A percentile compares a stretch with the other conserved stretches of the same genome.
These are phyloP conservation scores for Xanthoconium purpureum DNA, from an alignment of 768 basidiomycete species.

Conservation along the genomic window DNA sequence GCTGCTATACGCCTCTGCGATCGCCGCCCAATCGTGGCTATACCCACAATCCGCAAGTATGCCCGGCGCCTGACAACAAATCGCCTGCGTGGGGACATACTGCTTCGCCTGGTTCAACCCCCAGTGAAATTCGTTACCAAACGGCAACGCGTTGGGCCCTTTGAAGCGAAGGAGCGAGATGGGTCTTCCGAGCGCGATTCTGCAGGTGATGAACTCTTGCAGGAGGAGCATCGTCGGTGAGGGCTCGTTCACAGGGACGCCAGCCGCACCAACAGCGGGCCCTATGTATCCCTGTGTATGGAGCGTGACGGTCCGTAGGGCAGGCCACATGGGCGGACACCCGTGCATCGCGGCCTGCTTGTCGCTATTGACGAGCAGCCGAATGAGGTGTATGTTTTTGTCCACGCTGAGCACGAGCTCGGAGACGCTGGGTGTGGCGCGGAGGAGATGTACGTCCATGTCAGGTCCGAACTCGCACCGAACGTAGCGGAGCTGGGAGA, in stretches of 20 bases:
- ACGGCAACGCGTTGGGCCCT: conserved; percentile 28
- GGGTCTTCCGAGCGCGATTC: conserved; percentile 22
- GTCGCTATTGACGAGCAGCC: conserved; percentile 34
- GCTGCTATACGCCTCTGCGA: conserved; percentile 30
- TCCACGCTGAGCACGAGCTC: conserved; percentile 33
- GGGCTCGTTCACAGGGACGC: conserved; percentile 29
- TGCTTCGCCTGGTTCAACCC: conserved; percentile 26
- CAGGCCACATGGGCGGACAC: conserved; percentile 29
- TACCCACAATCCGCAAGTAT: conserved; percentile 30
- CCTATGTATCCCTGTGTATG: conserved; percentile 31
- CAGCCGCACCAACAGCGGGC: conserved; percentile 13
- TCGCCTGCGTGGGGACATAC: conserved; percentile 21
- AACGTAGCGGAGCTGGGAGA: conserved; percentile 28
- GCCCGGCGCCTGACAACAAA: conserved; percentile 20
- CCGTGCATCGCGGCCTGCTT: conserved; percentile 31
- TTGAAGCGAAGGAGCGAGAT: conserved; percentile 27
- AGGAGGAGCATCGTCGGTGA: conserved; percentile 30
- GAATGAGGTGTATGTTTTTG: conserved; percentile 28
- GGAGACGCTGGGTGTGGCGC: conserved; percentile 30
- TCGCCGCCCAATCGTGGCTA: conserved; percentile 26
- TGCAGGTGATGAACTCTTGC: conserved; percentile 25
- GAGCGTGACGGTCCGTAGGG: conserved; percentile 24
- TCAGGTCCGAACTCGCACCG: conserved; percentile 32
- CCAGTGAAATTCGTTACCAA: conserved; percentile 30
- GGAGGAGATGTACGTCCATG: conserved; percentile 32